Evolutionary conservation across 805 yeast genomes (phyloP).

Genomic region (Metschnikowia anglica): DNA sequence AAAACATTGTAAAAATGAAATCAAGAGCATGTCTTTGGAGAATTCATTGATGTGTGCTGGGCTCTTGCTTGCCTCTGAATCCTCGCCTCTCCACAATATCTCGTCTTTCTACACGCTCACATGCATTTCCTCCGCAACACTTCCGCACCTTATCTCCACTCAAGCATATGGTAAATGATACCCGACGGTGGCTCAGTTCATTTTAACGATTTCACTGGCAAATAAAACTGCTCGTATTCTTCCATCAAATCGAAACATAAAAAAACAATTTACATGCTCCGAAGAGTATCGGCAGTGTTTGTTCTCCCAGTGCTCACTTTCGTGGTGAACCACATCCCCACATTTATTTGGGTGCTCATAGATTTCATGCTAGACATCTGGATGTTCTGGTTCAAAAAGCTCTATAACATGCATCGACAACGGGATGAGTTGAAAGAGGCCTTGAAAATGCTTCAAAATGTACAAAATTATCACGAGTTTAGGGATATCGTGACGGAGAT

Average conservation of each 20-base stretch:
- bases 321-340: slow-evolving; percentile 36
- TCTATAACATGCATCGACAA: slow-evolving; percentile 34
- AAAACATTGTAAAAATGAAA: too few relatives aligned
- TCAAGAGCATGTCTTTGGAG: too few relatives aligned
- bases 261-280: slow-evolving; percentile 10
- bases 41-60: not conserved
- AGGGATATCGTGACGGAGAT: slow-evolving; percentile 50
- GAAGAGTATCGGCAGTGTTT: slow-evolving; percentile 10
- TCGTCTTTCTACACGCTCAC: slow-evolving; percentile 1
- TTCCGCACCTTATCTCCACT: not conserved
- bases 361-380: slow-evolving; percentile 46
- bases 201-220: not conserved
- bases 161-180: not conserved
- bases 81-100: not conserved
- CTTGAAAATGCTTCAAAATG: slow-evolving; percentile 48
- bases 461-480: slow-evolving; percentile 71
- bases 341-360: slow-evolving; percentile 40
- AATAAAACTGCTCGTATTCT: not conserved
- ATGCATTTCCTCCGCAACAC: slow-evolving; percentile 1
- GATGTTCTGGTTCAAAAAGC: slow-evolving; percentile 46
- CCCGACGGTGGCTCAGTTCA: not conserved
- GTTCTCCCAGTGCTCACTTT: slow-evolving; percentile 26
- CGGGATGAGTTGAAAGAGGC: slow-evolving; percentile 49
- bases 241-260: not conserved
- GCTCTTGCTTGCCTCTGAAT: not conserved